A percentile compares a stretch with the other conserved stretches of the same genome.
These are phyloP conservation scores for Rhodotorula babjevae DNA, from an alignment of 768 basidiomycete species.

Conservation along the genomic window DNA sequence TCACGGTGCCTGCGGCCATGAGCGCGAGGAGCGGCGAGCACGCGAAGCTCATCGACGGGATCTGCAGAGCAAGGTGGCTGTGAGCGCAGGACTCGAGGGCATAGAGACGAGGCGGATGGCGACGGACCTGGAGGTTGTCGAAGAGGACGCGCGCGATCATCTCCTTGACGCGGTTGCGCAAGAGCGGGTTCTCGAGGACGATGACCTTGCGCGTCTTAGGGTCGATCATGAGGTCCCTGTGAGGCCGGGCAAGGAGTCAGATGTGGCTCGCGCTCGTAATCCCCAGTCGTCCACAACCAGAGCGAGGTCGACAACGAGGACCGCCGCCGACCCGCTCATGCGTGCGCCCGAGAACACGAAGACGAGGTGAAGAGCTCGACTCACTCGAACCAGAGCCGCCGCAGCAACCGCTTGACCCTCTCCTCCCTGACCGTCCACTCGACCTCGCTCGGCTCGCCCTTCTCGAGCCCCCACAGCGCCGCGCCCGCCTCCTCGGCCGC, in stretches of 20 bases:
- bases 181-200: conserved; percentile 78
- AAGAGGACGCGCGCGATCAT: conserved; percentile 79
- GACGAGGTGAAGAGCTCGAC: not conserved
- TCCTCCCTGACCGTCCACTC: conserved; percentile 42
- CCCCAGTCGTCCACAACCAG: too few species aligned
- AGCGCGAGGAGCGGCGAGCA: conserved; percentile 80
- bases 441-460: conserved; percentile 42
- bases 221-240: conserved; percentile 66
- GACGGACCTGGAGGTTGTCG: conserved; percentile 72
- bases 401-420: conserved; percentile 20
- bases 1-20: conserved; percentile 78
- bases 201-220: conserved; percentile 94
- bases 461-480: conserved; percentile 23
- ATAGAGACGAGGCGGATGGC: too few species aligned
- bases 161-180: conserved; percentile 83
- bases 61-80: conserved; percentile 52
- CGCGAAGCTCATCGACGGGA: conserved; percentile 89
- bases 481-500: conserved; percentile 50
- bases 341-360: not conserved
- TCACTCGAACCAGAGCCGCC: conserved; percentile 34
- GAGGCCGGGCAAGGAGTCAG: not conserved
- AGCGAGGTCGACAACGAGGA: too few species aligned
- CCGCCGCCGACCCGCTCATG: too few species aligned
- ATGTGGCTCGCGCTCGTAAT: too few species aligned
- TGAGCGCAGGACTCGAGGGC: not conserved